A percentile compares a stretch with the other conserved stretches of the same genome.
Evolutionary conservation across 1,139 yeast species (phyloP).

Genomic region (Suhomyces kunorum): DNA sequence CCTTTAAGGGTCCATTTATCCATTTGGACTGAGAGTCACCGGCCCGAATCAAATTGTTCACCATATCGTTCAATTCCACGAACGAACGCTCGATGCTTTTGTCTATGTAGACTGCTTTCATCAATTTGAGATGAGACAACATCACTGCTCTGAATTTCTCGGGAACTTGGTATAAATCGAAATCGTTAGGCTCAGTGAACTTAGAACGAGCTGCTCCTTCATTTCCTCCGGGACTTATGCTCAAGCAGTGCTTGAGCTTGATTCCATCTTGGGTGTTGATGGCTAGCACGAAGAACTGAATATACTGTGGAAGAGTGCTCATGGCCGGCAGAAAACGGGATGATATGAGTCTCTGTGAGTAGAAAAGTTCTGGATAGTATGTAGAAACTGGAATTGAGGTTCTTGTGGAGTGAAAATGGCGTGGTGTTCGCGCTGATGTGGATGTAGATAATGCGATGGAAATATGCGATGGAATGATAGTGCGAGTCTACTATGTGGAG

Average conservation of each 20-base stretch:
- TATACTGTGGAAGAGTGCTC: conserved; percentile 21
- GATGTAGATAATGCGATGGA: no score
- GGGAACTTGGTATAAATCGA: conserved; percentile 39
- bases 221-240: conserved; percentile 36
- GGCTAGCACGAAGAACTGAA: conserved; percentile 23
- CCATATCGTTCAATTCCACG: conserved; percentile 41
- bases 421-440: no score
- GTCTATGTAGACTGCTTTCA: conserved; percentile 39
- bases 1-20: conserved; percentile 63
- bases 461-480: no score
- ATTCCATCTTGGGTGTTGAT: conserved; percentile 23
- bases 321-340: neutral
- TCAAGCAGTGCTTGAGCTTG: conserved; percentile 28
- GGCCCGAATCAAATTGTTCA: conserved; percentile 54
- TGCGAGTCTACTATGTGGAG: no score
- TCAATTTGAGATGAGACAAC: conserved; percentile 35
- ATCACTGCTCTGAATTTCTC: conserved; percentile 40
- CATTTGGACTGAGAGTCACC: conserved; percentile 67
- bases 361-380: no score
- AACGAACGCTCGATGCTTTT: conserved; percentile 45
- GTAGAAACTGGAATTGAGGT: no score
- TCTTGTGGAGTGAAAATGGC: no score
- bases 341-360: no score
- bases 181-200: conserved; percentile 39
- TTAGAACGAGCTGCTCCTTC: conserved; percentile 31